phyloP scores from a whole-genome alignment of 2,329 filamentous ascomycete species.

The Gnomoniopsis smithogilvyi region DNA sequence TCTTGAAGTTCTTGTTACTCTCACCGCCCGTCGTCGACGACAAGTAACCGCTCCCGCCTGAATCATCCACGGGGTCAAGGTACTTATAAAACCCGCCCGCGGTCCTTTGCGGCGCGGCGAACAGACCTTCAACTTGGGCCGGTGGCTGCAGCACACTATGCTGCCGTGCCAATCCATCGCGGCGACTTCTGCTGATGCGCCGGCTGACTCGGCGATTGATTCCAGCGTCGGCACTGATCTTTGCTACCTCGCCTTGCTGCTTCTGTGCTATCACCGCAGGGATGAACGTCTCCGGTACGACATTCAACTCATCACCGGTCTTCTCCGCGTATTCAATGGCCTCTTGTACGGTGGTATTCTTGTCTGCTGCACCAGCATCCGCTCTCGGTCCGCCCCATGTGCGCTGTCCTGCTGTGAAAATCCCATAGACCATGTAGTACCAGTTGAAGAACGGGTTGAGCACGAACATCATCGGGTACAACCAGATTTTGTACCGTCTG shows the following conservation, averaged over 20 bases:
- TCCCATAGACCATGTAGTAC: constrained; percentile 97
- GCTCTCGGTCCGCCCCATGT: constrained; percentile 95
- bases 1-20: not conserved
- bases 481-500: constrained; percentile 85
- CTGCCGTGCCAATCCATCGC: constrained; percentile 40
- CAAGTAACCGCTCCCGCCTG: constrained; percentile 51
- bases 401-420: constrained; percentile 88
- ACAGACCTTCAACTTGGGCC: constrained; percentile 72
- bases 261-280: constrained; percentile 50
- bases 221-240: constrained; percentile 9
- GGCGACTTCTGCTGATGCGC: constrained; percentile 19
- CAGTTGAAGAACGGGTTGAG: constrained; percentile 97
- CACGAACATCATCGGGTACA: constrained; percentile 94
- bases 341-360: constrained; percentile 71
- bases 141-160: constrained; percentile 68
- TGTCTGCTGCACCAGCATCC: constrained; percentile 79
- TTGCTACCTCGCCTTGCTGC: constrained; percentile 23
- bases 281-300: constrained; percentile 82
- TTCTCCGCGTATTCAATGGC: constrained; percentile 80
- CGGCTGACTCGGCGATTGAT: constrained; percentile 5
- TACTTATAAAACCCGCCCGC: constrained; percentile 69
- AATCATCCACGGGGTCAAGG: constrained; percentile 51
- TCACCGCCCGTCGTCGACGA: constrained; percentile 10
- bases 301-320: constrained; percentile 82
- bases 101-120: constrained; percentile 67